Evolutionary conservation across 1,284 basidiomycete genomes (phyloP), one percentile per base, ranked within the genome.

Genomic region (Salmacisia buchloeana): DNA sequence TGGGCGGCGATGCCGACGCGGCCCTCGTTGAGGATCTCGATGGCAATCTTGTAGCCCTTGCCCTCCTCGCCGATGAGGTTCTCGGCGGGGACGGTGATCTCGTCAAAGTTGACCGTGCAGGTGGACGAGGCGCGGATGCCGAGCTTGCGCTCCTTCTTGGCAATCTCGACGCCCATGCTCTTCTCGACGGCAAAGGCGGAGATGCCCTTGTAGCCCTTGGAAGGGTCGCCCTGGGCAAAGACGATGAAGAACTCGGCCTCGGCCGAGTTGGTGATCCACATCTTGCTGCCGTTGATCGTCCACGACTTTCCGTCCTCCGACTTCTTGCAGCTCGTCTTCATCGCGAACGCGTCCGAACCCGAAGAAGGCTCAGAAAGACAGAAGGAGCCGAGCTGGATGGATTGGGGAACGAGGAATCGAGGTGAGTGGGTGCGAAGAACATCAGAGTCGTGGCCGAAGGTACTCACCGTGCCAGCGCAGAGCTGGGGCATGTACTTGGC

Each of bases 201-300:
- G 81, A 99, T 99, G 38, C 94, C 94, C 82, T 97, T 98, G 86
- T 98, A 98, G 0, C 96, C 94, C 81, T 94, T 93, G 72, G 86
- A 89, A 0, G 92, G 89, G 81, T 97, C 93, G 46, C 91, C 90
- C 73, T 92, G 97, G 63, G 96, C 96, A 71, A 98, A 98, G 58
- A 98, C 83, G 56, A 86, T 81, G 80, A 86, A 86, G 67, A 97
- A 86, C 62, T 93, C 93, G 4, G 96, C 96, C 81, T 99, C 94
- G 67, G 88, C 87, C 6, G 92, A 93, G 84, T 98, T 99, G 56
- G 96, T 97, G 76, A 99, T 98, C 94, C 94, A 98, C 93, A 97
- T 94, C 85, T 99, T 99, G 70, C 90, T 91, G 38, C 94, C 94
- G 75, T 94, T 94, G 67, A 97, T 81, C 34, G 92, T 83, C 85